Evolutionary conservation across 768 basidiomycete genomes (phyloP).

Genomic region (Calocybe cyanea): DNA sequence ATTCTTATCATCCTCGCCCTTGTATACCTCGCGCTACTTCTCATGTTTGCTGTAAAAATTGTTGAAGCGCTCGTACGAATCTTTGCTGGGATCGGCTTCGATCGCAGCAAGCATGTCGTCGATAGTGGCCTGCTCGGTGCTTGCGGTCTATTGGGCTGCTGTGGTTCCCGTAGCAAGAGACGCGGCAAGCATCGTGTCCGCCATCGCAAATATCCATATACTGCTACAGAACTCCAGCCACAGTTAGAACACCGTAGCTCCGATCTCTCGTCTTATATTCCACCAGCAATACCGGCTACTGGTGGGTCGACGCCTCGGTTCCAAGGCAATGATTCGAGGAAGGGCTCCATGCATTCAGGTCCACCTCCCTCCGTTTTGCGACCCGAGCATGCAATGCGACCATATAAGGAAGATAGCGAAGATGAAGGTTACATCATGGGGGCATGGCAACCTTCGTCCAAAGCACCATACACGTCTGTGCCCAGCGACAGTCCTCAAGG

Average conservation of each 20-base stretch:
- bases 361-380: constrained; percentile 70
- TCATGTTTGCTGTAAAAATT: constrained; percentile 84
- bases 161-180: constrained; percentile 41
- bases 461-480: constrained; percentile 45
- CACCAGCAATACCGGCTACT: constrained; percentile 33
- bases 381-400: constrained; percentile 74
- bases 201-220: constrained; percentile 15
- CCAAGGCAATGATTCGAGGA: constrained; percentile 35
- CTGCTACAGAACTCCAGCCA: constrained; percentile 14
- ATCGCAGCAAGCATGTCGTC: constrained; percentile 71
- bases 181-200: constrained; percentile 24
- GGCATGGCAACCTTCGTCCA: constrained; percentile 81
- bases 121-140: constrained; percentile 89
- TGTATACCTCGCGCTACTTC: constrained; percentile 76
- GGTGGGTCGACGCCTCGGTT: constrained; percentile 30
- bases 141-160: constrained; percentile 68
- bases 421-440: constrained; percentile 91
- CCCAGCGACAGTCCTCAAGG: constrained; percentile 28
- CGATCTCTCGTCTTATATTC: constrained; percentile 49
- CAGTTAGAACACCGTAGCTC: constrained; percentile 28
- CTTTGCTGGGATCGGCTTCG: constrained; percentile 74
- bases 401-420: constrained; percentile 76
- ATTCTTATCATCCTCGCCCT: constrained; percentile 81
- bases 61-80: constrained; percentile 81
- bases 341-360: constrained; percentile 50